Percentiles rank a stretch among this genome's conserved stretches.
Evolutionary conservation across 805 yeast species (phyloP).

Genomic region (Komagataella pseudopastoris): DNA sequence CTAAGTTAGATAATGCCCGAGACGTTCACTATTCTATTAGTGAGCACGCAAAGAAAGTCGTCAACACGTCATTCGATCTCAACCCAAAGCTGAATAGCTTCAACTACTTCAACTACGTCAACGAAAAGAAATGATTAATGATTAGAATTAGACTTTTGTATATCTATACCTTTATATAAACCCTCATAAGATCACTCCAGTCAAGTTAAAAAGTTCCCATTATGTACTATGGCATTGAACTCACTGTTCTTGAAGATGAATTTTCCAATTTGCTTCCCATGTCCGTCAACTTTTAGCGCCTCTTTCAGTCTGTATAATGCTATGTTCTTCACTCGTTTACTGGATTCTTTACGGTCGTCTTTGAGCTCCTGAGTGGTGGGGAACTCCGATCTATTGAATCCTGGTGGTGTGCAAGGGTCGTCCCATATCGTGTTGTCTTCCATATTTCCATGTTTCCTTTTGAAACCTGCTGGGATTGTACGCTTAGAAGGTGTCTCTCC

Average conservation of each 20-base stretch:
- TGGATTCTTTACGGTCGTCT: conserved; percentile 18
- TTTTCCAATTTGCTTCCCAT: conserved; percentile 17
- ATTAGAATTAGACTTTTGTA: background rate
- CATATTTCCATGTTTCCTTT: background rate
- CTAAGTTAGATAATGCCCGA: conserved; percentile 6
- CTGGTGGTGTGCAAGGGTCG: conserved; percentile 32
- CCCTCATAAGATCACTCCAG: background rate
- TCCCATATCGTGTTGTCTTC: conserved; percentile 16
- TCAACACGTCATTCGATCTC: conserved; percentile 15
- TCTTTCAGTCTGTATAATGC: conserved; percentile 30
- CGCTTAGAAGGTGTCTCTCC: background rate
- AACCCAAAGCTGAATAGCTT: conserved; percentile 16
- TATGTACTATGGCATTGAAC: conserved; percentile 22
- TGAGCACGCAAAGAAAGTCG: conserved; percentile 17
- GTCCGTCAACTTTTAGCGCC: conserved; percentile 18
- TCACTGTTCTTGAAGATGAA: conserved; percentile 30
- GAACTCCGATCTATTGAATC: conserved; percentile 45
- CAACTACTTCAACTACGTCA: conserved; percentile 13
- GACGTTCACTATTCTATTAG: conserved; percentile 13
- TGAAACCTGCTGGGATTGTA: background rate
- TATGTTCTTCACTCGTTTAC: conserved; percentile 17
- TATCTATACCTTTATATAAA: background rate
- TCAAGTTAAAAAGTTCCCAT: conserved; percentile 10
- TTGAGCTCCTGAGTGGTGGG: conserved; percentile 39
- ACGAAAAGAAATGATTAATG: conserved; percentile 5